These are phyloP conservation scores for Fragaria vesca DNA, from an alignment of 306 rosid species.

Conservation along the genomic window DNA sequence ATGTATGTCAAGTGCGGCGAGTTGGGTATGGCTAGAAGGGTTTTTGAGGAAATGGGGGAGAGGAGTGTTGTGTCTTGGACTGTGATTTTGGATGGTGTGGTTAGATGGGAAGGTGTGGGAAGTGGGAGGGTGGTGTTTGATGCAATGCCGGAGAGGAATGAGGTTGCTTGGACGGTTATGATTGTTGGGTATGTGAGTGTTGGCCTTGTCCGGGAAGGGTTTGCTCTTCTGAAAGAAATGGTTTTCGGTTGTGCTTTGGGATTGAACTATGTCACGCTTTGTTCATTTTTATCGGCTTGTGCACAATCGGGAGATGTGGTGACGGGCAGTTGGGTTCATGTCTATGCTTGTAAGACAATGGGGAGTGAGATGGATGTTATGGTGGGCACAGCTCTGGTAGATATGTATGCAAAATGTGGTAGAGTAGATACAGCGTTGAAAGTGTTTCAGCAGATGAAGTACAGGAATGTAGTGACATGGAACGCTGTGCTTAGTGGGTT, in stretches of 20 bases:
- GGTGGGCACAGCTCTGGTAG: constrained; percentile 66
- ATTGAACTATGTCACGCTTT: constrained; percentile 55
- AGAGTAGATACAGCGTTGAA: constrained; percentile 42
- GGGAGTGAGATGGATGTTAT: constrained; percentile 44
- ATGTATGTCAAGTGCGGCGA: constrained; percentile 62
- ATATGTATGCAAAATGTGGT: constrained; percentile 79
- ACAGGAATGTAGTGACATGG: constrained; percentile 68
- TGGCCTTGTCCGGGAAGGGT: constrained; percentile 46
- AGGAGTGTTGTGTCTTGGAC: constrained; percentile 74
- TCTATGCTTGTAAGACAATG: constrained; percentile 52
- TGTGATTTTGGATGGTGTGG: constrained; percentile 59
- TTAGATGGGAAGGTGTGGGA: constrained; percentile 57
- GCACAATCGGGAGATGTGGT: constrained; percentile 52
- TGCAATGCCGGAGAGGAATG: constrained; percentile 70
- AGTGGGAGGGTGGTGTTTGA: constrained; percentile 61
- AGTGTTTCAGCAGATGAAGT: constrained; percentile 43
- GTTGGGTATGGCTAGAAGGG: constrained; percentile 45
- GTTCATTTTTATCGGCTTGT: constrained; percentile 60
- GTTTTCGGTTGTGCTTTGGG: constrained; percentile 41
- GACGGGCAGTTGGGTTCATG: constrained; percentile 68
- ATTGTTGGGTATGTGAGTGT: constrained; percentile 52
- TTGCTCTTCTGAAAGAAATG: constrained; percentile 52
- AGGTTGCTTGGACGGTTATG: constrained; percentile 78
- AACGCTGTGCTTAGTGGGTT: constrained; percentile 74
- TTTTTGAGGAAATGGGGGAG: constrained; percentile 52